Evolutionary conservation across 2,329 filamentous ascomycete species (phyloP).

Genomic region (Colletotrichum sp.): DNA sequence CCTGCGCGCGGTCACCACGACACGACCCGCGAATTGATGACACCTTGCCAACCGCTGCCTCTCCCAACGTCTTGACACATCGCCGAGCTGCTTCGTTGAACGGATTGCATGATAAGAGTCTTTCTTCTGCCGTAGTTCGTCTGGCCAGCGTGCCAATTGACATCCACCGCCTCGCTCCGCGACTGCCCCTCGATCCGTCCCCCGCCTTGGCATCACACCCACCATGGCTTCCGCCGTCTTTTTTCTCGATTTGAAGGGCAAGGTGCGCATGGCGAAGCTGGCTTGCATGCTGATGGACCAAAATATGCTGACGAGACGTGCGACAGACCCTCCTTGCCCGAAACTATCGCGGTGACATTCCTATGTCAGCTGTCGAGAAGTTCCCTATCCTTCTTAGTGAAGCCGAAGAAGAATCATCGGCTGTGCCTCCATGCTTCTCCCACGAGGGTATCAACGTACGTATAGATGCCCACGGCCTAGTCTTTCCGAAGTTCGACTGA

Average conservation of each 20-base stretch:
- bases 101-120: constrained; percentile 3
- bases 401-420: constrained; percentile 98
- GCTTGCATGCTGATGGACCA: not conserved
- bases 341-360: constrained; percentile 98
- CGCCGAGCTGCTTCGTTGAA: not conserved
- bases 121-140: constrained; percentile 17
- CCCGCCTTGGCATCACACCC: constrained; percentile 29
- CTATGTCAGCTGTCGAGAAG: constrained; percentile 98
- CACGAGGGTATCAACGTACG: constrained; percentile 97
- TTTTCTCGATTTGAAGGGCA: constrained; percentile 99
- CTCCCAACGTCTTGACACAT: not conserved
- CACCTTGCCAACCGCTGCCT: not conserved
- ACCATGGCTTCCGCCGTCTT: constrained; percentile 96
- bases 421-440: constrained; percentile 96
- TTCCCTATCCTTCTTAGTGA: constrained; percentile 96
- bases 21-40: constrained; percentile 6
- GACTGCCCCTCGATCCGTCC: constrained; percentile 25
- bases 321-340: constrained; percentile 91
- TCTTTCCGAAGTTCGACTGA: constrained; percentile 21
- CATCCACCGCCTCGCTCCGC: constrained; percentile 23
- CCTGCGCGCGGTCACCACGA: not conserved
- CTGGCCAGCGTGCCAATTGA: constrained; percentile 32
- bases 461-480: constrained; percentile 26
- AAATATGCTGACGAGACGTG: constrained; percentile 24
- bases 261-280: constrained; percentile 59